Evolutionary conservation across 257 asterid genomes (phyloP).

Genomic region (Apocynum venetum): DNA sequence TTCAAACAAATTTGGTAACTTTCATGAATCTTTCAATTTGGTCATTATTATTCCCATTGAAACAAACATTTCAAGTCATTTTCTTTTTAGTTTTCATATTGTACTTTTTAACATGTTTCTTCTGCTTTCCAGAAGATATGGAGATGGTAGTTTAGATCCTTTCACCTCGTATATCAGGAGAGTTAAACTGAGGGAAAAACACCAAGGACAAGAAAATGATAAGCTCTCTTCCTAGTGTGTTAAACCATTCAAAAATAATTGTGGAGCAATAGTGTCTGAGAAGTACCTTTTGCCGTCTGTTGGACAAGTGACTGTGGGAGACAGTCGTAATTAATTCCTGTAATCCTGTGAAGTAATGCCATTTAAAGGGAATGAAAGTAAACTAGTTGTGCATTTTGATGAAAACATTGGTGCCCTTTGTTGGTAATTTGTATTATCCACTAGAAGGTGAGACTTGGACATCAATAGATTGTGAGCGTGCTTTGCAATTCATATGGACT

Average conservation of each 20-base stretch:
- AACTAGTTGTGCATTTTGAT: not conserved
- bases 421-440: not conserved
- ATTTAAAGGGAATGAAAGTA: not conserved
- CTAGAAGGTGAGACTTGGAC: not conserved
- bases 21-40: not conserved
- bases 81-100: not conserved
- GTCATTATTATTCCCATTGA: not conserved
- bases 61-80: not conserved
- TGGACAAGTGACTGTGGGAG: not conserved
- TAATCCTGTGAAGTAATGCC: not conserved
- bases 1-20: not conserved
- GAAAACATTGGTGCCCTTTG: not conserved
- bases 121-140: too few relatives aligned
- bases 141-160: not conserved
- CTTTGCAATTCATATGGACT: not conserved
- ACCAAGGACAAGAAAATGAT: too few relatives aligned
- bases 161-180: not conserved
- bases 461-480: not conserved
- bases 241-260: too few relatives aligned
- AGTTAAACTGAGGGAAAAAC: not conserved
- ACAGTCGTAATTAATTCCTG: not conserved
- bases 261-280: too few relatives aligned
- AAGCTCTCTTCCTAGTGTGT: too few relatives aligned
- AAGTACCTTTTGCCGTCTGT: not conserved
- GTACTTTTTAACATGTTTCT: not conserved